phyloP scores from a whole-genome alignment of 257 asterid species.

The Solanum okadae region DNA sequence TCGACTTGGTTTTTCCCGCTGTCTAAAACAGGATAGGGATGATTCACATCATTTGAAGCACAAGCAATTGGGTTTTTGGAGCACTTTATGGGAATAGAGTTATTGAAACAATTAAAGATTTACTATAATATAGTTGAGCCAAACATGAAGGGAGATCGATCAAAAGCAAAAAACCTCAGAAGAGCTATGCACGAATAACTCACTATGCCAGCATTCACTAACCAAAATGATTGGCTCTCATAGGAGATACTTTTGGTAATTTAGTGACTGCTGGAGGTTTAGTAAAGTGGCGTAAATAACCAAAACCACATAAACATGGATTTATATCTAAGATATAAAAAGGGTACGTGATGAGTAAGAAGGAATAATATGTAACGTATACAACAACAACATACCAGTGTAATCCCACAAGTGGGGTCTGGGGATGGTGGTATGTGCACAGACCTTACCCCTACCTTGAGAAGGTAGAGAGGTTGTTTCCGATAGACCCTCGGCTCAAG shows the following conservation, averaged over 20 bases:
- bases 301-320: neutral
- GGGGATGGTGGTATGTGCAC: neutral
- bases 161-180: neutral
- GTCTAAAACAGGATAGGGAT: neutral
- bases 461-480: neutral
- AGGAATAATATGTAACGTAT: no score
- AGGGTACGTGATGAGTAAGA: no score
- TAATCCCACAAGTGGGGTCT: neutral
- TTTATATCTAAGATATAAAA: no score
- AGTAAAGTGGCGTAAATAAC: neutral
- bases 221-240: neutral
- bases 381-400: neutral
- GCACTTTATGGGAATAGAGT: neutral
- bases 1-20: neutral
- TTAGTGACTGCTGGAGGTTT: neutral
- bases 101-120: neutral
- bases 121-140: neutral
- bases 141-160: neutral
- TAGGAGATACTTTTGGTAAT: neutral
- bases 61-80: neutral
- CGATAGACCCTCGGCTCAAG: neutral
- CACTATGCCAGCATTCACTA: neutral
- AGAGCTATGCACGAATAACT: neutral
- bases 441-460: neutral
- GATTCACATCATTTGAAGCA: neutral